phyloP scores from a whole-genome alignment of 768 basidiomycete species.

The Naganishia vaughanmartiniae region DNA sequence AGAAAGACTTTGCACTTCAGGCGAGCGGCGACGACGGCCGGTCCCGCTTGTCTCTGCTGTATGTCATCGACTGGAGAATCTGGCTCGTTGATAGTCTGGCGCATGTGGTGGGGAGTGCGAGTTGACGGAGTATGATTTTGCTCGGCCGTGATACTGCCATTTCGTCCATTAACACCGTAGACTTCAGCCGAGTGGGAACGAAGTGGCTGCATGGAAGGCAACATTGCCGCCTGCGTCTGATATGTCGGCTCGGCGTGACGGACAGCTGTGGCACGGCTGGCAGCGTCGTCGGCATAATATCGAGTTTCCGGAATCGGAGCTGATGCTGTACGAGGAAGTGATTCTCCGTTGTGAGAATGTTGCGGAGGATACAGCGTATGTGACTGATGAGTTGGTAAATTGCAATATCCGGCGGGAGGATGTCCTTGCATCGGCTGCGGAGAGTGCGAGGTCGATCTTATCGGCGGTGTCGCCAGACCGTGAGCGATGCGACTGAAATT shows the following conservation, averaged over 20 bases:
- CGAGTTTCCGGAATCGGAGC: conserved; percentile 10
- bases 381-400: conserved; percentile 26
- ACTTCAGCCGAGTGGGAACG: neutral
- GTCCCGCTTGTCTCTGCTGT: conserved; percentile 43
- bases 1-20: conserved; percentile 99
- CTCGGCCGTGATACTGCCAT: neutral
- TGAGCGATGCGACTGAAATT: neutral
- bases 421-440: conserved; percentile 30
- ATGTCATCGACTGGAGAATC: conserved; percentile 37
- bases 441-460: conserved; percentile 39
- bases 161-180: neutral
- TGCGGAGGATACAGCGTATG: conserved; percentile 30
- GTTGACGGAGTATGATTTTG: conserved; percentile 2
- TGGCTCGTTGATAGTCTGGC: conserved; percentile 37
- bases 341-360: conserved; percentile 15
- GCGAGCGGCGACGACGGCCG: conserved; percentile 74
- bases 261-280: neutral
- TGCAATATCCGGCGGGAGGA: neutral
- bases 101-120: neutral
- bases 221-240: neutral
- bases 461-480: neutral
- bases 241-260: neutral
- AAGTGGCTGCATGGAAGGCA: neutral
- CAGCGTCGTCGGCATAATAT: neutral
- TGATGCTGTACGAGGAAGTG: conserved; percentile 23